Percentiles rank a stretch among this genome's conserved stretches.
Conservation (phyloP, 108 stramenopile genomes). For the Cyclotella atomus region DNA sequence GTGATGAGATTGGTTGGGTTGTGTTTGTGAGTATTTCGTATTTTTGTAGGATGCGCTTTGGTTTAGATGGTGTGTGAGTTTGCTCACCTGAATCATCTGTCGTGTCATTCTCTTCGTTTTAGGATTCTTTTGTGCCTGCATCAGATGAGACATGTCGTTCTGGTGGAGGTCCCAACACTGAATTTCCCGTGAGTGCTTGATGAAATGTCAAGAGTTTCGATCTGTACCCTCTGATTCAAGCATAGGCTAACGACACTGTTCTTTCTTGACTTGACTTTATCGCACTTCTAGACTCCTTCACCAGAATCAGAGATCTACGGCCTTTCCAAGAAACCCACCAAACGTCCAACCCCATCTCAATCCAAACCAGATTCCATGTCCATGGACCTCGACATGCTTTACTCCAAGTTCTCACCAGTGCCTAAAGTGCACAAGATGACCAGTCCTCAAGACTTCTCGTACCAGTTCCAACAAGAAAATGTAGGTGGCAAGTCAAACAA, state of each 20-base stretch:
- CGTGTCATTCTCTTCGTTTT: too few relatives aligned
- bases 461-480: not conserved
- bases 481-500: constrained; percentile 7
- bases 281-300: not conserved
- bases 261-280: not conserved
- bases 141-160: constrained; percentile 27
- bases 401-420: not conserved
- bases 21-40: constrained; percentile 43
- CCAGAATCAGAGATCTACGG: not conserved
- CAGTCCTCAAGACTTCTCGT: not conserved
- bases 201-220: not conserved
- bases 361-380: not conserved
- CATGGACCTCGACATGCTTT: not conserved
- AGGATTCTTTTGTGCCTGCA: constrained; percentile 32
- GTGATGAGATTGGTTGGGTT: constrained; percentile 48
- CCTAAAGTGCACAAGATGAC: constrained; percentile 5
- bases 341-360: constrained; percentile 1
- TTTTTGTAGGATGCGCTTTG: too few relatives aligned
- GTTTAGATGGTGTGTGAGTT: not conserved
- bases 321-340: not conserved
- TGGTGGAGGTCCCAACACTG: not conserved
- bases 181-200: not conserved
- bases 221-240: not conserved
- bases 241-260: not conserved
- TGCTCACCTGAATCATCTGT: too few relatives aligned